Base-by-base conservation (phyloP, 108 stramenopile species). In the Nitzschia inconspicua region DNA sequence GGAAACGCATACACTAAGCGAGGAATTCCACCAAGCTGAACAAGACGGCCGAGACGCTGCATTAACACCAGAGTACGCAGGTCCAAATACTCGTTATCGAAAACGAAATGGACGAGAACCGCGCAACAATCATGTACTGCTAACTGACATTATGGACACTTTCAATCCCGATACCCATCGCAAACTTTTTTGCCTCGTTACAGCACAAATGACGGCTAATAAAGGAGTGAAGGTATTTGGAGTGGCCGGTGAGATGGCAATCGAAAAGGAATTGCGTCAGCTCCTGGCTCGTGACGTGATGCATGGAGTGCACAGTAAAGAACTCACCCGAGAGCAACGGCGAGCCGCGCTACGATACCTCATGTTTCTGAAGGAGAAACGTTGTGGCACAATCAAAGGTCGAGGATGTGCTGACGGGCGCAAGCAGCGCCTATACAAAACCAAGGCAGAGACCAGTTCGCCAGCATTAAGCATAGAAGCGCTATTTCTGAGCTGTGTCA, bases 361-460 rank as follows among this genome's bases (percentile, higher is more conserved):
- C 0, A 76, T 76, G 65, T 76, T 70, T 51, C 46, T 81, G 5
- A 81, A 74, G 41, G 36, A 75, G 37, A 82, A 75, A 30, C 24
- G 65, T 8, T 56, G 43, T 32, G 67, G 75, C 19, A 43, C 25
- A 1, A 66, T 76, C 34, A 83, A 83, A 47, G 72, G 26, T 0
- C 50, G 78, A 14, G 76, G 71, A 0, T 78, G 72, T 47, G 70
- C 63, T 13, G 62, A 76, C 31, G 75, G 75, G 0, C 57, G 67
- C 18, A 25, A 31, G 11, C 75, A 76, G 35, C 34, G 61, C 4
- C 1, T 0, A 4, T 31, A 31, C 23, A 55, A 28, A 8, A n/a
- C 24, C 3, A 75, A 76, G 46, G 70, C 67, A 23, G 70, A 76
- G 3, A 46, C 72, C 3, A 44, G 43, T 0, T 64, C 67, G 1